Conservation (phyloP, 2,329 filamentous ascomycete genomes). For the Diaporthe velutina region DNA sequence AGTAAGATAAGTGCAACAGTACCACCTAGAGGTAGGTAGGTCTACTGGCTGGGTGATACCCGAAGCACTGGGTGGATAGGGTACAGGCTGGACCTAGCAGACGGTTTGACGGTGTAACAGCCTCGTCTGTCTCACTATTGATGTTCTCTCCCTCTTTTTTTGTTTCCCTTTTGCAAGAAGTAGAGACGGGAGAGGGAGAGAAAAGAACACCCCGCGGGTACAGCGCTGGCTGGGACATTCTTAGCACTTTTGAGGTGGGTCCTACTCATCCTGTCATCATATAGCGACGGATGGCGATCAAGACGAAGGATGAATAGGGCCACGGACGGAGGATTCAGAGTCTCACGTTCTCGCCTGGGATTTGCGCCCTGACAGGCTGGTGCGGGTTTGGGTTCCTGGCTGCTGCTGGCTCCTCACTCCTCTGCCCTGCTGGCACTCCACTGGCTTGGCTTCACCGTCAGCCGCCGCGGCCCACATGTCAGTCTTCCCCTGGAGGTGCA, state of each 20-base stretch:
- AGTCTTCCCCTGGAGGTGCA: conserved; percentile 6
- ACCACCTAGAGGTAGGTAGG: background rate
- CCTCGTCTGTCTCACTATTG: background rate
- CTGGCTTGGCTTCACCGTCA: conserved; percentile 26
- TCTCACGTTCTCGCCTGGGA: conserved; percentile 29
- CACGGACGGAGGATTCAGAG: conserved; percentile 23
- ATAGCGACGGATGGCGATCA: background rate
- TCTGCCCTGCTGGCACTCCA: background rate
- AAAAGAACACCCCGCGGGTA: background rate
- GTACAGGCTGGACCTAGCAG: background rate
- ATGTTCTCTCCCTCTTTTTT: background rate
- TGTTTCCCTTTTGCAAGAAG: background rate
- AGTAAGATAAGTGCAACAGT: background rate
- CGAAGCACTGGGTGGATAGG: background rate
- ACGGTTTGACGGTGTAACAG: background rate
- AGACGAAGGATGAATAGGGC: conserved; percentile 31
- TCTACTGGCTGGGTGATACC: background rate
- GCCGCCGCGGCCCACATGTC: conserved; percentile 13
- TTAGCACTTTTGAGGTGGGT: conserved; percentile 7
- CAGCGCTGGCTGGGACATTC: background rate
- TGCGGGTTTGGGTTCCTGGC: conserved; percentile 20
- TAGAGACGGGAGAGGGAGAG: too few relatives aligned
- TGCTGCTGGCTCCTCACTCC: conserved; percentile 11
- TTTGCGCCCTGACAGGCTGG: conserved; percentile 29
- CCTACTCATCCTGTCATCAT: conserved; percentile 26